Evolutionary conservation across 768 basidiomycete species (phyloP), one percentile per base, ranked within the genome.

Genomic region (Trametes coccinea): DNA sequence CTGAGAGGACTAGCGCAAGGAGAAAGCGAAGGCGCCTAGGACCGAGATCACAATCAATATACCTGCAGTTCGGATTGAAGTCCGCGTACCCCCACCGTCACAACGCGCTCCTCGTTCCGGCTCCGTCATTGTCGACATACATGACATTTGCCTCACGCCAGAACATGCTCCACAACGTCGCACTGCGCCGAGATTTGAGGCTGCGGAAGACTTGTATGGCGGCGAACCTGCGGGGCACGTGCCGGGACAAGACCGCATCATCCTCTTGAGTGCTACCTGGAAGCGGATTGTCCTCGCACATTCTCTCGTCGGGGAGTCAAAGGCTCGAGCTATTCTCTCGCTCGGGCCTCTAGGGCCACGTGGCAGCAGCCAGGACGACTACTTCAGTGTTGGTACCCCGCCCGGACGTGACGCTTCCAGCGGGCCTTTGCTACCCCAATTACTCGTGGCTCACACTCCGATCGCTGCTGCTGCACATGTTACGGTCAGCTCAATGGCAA

Each of bases 61-160:
- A 34, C 74, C 83, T 13, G 76, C 88, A 74, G 69, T 94, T 47
- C 85, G 93, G 17, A 47, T 89, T 22, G 83, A 93, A 70, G 69
- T 89, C 51, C 84, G 90, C 49, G 87, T 84, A 69, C 85, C 87
- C 5, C 79, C 91, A 33, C 86, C 86, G 4, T 70, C 76, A 17
- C 70, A 70, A 1, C 73, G 66, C 29, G 41, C 70, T 6, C 78
- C 77, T 16, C 83, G 90, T 29, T 92, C 92, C 46, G 92, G 93
- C 4, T 82, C 84, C 29, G 62, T 92, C 4, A 74, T 90, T 14
- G 30, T 90, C 37, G 90, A 92, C 67, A 53, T 90, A 1, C 84
- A 87, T 68, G 76, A 79, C 54, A 65, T 90, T 22, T 71, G 60
- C 6, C 60, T 87, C 16, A 73, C 69, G 52, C 78, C 74, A 41